Base-by-base conservation (phyloP, 106 monocot species). In the Dactylorhiza incarnata region DNA sequence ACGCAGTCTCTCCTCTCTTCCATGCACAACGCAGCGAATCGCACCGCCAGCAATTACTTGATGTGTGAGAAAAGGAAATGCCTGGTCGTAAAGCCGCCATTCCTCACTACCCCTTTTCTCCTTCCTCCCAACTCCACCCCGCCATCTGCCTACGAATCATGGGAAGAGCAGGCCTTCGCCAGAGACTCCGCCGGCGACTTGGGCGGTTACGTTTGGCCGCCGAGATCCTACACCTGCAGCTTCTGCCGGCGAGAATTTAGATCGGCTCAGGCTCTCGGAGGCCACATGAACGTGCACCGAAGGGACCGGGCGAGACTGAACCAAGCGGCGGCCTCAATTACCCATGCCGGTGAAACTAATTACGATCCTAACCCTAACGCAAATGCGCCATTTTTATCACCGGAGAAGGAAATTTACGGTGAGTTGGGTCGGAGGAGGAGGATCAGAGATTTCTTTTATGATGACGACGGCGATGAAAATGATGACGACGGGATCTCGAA, bases 261-360 rank as follows among this genome's bases (percentile, higher is more conserved):
- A 46, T 90, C 93, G 1, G 93, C 93, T 1, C 93, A 93, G 68
- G 93, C 93, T 4, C 81, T 93, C 0, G 93, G 93, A 4, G 93
- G 93, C 37, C 93, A 93, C 82, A 90, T 93, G 89, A 93, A 93
- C 82, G 93, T 93, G 6, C 93, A 93, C 82, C 81, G 93, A 16
- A 76, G 89, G 50, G 92, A 93, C 51, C 79, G 92, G n/a, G 92
- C 92, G n/a, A 76, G 85, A 49, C 81, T 93, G 45, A 85, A 86
- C 73, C 82, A 81, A 43, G 79, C 87, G 9, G 56, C 79, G 4
- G n/a, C n/a, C n/a, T 29, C 68, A 1, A 37, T 7, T 26, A 17
- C 12, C 20, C 68, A 82, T 25, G 67, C 17, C 3, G 24, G 23
- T 51, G 77, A 80, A 17, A 62, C 12, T 37, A 72, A 43, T 29